Base-by-base conservation (phyloP, 129 eudicot species). In the Gnaphalium uliginosum region DNA sequence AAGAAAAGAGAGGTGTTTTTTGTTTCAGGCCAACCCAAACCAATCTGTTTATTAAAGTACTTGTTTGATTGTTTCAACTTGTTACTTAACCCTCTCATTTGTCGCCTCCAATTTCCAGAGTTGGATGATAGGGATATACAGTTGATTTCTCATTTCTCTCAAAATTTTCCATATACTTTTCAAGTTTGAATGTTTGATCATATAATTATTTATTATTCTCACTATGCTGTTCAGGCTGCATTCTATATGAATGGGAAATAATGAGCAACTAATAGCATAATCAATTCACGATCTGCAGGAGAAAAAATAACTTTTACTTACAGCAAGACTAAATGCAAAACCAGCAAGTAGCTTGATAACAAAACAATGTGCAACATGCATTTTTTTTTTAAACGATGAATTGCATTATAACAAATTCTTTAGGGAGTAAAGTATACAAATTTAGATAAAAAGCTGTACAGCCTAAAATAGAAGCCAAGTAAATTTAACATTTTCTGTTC, bases 351-450 rank as follows among this genome's bases (percentile, higher is more conserved):
- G 8, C 61, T 30, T 68, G 6, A 58, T 32, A 23, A 53, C 59
- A 15, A 67, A 43, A 77, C 62, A 69, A 60, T 24, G 22, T 29
- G 70, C 35, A 68, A 59, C 76, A 79, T 72, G 72, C 78, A 37
- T 72, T 64, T 71, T 71, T 10, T 30, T 4, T 71, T 9, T 17
- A 79, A 71, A 71, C 48, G 1, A 48, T 22, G 19, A 30, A 48
- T 32, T 48, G 43, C 30, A 48, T 48, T 9, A 71, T 46, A 71
- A 46, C 72, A 70, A 53, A 9, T 14, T 22, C 53, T 48, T 21
- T 22, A 19, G 4, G 21, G 59, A 33, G 46, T 41, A 29, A 24
- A 51, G 50, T 19, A 62, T 32, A 32, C 25, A 63, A 29, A 25
- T 21, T 19, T 61, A 61, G 24, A 57, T 39, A 8, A 68, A 72